Evolutionary conservation across 2,329 filamentous ascomycete species (phyloP).

Genomic region (Phoma herbarum): DNA sequence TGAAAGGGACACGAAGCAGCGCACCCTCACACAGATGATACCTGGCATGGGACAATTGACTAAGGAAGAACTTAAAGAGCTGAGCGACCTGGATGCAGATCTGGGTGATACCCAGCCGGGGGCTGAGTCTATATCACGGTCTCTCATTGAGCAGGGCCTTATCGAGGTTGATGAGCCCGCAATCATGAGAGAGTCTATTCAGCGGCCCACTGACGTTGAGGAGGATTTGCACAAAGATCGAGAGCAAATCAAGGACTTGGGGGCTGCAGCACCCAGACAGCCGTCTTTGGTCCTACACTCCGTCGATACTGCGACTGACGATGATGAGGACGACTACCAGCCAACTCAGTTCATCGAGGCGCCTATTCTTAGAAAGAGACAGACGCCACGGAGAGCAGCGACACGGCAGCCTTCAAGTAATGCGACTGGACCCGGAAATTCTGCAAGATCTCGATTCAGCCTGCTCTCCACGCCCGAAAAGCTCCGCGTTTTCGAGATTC

Average conservation of each 20-base stretch:
- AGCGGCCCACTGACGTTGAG: not conserved
- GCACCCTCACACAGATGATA: slow-evolving; percentile 49
- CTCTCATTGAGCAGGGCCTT: slow-evolving; percentile 31
- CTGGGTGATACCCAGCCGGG: slow-evolving; percentile 24
- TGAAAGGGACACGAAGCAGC: slow-evolving; percentile 35
- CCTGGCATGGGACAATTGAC: slow-evolving; percentile 33
- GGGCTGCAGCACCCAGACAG: not conserved
- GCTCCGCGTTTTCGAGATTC: slow-evolving; percentile 42
- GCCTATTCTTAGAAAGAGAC: slow-evolving; percentile 25
- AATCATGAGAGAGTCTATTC: not conserved
- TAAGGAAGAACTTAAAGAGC: slow-evolving; percentile 17
- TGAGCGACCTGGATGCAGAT: slow-evolving; percentile 30
- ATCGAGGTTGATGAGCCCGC: not conserved
- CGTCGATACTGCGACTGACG: slow-evolving; percentile 1
- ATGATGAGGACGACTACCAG: slow-evolving; percentile 36
- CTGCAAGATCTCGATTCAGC: slow-evolving; percentile 34
- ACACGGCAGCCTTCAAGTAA: slow-evolving; percentile 1
- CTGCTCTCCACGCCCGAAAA: slow-evolving; percentile 47
- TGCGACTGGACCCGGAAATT: slow-evolving; percentile 1
- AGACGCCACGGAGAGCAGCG: slow-evolving; percentile 13
- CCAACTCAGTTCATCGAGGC: slow-evolving; percentile 42
- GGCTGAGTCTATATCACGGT: slow-evolving; percentile 26
- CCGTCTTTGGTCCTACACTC: not conserved
- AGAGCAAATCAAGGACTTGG: not conserved
- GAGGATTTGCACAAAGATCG: not conserved